phyloP scores from a whole-genome alignment of 768 basidiomycete species.

The Mycena latifolia region DNA sequence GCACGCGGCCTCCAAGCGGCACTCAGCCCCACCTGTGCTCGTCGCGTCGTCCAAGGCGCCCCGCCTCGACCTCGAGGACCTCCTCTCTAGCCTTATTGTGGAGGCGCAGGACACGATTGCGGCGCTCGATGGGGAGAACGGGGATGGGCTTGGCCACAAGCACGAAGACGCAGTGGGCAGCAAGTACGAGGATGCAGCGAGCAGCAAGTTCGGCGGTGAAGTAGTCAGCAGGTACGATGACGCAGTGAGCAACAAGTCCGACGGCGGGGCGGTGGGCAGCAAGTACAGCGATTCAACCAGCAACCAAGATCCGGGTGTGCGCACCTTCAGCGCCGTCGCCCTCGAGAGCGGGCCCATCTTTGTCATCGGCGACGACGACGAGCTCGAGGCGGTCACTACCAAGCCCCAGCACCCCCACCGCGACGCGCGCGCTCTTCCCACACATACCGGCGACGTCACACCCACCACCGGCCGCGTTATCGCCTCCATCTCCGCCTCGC shows the following conservation, averaged over 20 bases:
- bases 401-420: no score
- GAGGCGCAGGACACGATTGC: constrained; percentile 17
- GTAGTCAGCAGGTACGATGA: no score
- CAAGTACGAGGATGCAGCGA: no score
- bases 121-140: not conserved
- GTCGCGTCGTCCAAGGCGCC: constrained; percentile 2
- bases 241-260: no score
- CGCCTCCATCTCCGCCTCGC: constrained; percentile 28
- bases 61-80: constrained; percentile 3
- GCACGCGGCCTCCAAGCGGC: not conserved
- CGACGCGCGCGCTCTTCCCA: no score
- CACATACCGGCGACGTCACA: no score
- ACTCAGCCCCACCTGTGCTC: constrained; percentile 22
- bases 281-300: no score
- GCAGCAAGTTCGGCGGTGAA: no score
- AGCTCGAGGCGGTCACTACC: not conserved
- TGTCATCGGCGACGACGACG: constrained; percentile 6
- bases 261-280: not conserved
- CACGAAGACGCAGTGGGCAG: no score
- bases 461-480: no score
- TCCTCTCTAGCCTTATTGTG: not conserved
- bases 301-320: not conserved
- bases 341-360: not conserved
- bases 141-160: no score
- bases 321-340: not conserved